phyloP scores from a whole-genome alignment of 2,329 filamentous ascomycete genomes.

The Venturia asperata region DNA sequence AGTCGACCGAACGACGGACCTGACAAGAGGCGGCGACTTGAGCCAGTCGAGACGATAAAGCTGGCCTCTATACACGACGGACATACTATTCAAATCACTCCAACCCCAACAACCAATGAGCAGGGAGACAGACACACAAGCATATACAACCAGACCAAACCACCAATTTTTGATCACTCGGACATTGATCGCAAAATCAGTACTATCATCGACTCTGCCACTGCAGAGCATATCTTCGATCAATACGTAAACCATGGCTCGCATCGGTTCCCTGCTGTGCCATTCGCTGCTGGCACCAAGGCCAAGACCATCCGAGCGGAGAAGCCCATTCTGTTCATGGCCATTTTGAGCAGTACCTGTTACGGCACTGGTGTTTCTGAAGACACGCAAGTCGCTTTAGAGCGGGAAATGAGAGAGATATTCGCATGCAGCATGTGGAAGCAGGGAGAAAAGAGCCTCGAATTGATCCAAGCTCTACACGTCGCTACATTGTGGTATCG shows the following conservation, averaged over 20 bases:
- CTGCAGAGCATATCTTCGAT: conserved; percentile 50
- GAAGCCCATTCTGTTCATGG: conserved; percentile 54
- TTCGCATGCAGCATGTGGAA: conserved; percentile 70
- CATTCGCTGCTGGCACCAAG: conserved; percentile 48
- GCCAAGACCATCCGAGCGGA: conserved; percentile 49
- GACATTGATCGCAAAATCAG: conserved; percentile 36
- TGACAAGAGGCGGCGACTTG: conserved; percentile 15
- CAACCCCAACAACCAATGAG: conserved; percentile 16
- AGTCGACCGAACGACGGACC: conserved; percentile 14
- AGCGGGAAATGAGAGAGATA: conserved; percentile 62
- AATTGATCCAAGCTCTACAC: conserved; percentile 72
- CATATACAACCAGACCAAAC: conserved; percentile 19
- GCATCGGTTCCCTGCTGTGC: conserved; percentile 51
- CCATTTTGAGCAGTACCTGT: conserved; percentile 49
- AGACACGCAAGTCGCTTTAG: conserved; percentile 54
- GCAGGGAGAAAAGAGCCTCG: conserved; percentile 71
- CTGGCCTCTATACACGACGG: conserved; percentile 10
- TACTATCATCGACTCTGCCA: conserved; percentile 44
- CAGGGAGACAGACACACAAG: conserved; percentile 22
- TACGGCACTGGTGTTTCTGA: conserved; percentile 43
- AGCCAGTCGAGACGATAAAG: not conserved
- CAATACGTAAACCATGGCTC: conserved; percentile 49
- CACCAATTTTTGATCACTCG: conserved; percentile 28
- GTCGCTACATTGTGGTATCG: conserved; percentile 77
- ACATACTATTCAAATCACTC: conserved; percentile 12